Base-by-base conservation (phyloP, 805 yeast genomes). In the Cyberlindnera mycetangii region DNA sequence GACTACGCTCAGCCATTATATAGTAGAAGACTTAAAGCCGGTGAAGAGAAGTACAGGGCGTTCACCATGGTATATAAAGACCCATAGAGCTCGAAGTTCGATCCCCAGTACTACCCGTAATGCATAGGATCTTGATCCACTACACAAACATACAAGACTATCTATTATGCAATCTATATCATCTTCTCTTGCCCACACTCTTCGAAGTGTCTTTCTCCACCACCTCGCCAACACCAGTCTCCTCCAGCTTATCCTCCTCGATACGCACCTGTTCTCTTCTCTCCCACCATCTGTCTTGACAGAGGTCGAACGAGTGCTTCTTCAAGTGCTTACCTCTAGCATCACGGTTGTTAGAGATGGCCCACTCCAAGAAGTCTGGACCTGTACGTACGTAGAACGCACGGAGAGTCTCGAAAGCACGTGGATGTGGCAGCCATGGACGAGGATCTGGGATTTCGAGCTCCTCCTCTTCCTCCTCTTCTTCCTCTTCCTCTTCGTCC, bases 231-330 rank as follows among this genome's bases (percentile, higher is more conserved):
- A 89, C 90, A 47, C 96, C 97, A 39, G 85, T 60, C 55, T 89
- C 96, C 65, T 92, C 97, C 55, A 87, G 67, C 60, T 81, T 79
- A 55, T 92, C 98, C 67, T 92, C 99, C 40, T 87, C 85, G 32
- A 80, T 75, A 62, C 95, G 82, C 19, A 92, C 83, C 57, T 83
- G 92, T 56, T 92, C 98, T 68, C 97, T 81, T 70, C 98, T 85
- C 63, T 92, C 98, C 98, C 98, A 92, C 93, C 96, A 92, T 69
- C 99, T 79, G 53, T 85, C 92, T 66, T 90, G 96, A 63, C 93
- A 85, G 49, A 92, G 67, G 50, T 89, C 97, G 61, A 92, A 92
- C 0, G 97, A 84, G 35, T 87, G 85, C 44, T 84, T 83, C 68
- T 92, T 90, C 64, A 92, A 75, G 58, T 86, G 83, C 63, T 92